These are phyloP conservation scores for Hypoxylon sp. DNA, from an alignment of 2,329 filamentous ascomycete genomes.

Conservation along the genomic window DNA sequence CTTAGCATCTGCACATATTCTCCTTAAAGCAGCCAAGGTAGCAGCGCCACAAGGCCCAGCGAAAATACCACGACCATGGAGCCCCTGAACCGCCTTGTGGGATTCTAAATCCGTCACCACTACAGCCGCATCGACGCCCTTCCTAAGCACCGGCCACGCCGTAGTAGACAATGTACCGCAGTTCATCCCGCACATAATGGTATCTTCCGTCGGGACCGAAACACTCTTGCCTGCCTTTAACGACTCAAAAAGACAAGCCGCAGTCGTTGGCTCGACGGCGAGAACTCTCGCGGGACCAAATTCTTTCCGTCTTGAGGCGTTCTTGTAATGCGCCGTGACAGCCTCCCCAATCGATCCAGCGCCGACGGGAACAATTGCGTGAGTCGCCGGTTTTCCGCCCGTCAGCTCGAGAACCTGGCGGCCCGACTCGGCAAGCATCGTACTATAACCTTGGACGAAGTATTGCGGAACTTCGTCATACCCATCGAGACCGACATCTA, in stretches of 20 bases:
- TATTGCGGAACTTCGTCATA: slow-evolving; percentile 78
- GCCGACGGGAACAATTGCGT: slow-evolving; percentile 76
- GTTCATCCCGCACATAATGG: slow-evolving; percentile 82
- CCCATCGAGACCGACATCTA: slow-evolving; percentile 77
- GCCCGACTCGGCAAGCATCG: slow-evolving; percentile 79
- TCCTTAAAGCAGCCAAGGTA: slow-evolving; percentile 67
- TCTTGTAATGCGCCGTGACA: slow-evolving; percentile 75
- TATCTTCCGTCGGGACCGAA: slow-evolving; percentile 69
- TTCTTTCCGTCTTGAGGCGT: slow-evolving; percentile 4
- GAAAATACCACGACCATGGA: slow-evolving; percentile 57
- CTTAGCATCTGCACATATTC: slow-evolving; percentile 58
- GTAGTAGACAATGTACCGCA: slow-evolving; percentile 77
- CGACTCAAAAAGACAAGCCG: slow-evolving; percentile 70
- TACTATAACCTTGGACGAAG: slow-evolving; percentile 84
- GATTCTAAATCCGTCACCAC: slow-evolving; percentile 74
- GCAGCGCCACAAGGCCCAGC: slow-evolving; percentile 59
- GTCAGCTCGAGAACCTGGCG: slow-evolving; percentile 66
- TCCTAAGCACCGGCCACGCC: slow-evolving; percentile 73
- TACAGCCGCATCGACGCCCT: slow-evolving; percentile 72
- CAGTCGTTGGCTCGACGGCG: slow-evolving; percentile 78
- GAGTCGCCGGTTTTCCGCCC: slow-evolving; percentile 57
- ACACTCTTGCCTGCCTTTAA: slow-evolving; percentile 64
- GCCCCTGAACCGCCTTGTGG: slow-evolving; percentile 69
- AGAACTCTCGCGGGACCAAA: slow-evolving; percentile 62
- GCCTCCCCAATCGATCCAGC: slow-evolving; percentile 81